Base-by-base conservation (phyloP, 2,329 filamentous ascomycete genomes). In the Plenodomus lindquistii region DNA sequence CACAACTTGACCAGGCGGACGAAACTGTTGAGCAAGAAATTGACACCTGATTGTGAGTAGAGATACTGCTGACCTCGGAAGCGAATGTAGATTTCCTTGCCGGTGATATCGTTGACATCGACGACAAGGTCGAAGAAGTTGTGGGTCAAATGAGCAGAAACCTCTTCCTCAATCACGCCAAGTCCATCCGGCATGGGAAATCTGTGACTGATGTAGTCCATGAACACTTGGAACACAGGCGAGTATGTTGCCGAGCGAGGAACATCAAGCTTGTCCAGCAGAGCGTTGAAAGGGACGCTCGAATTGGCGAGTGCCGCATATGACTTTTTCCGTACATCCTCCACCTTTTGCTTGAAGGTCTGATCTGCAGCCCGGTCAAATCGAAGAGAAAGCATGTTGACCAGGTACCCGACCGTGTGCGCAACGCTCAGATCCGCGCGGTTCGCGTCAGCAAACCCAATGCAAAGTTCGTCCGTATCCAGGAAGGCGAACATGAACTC, bases 391-490 rank as follows among this genome's bases (percentile, higher is more conserved):
- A 79, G 56, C 3, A 76, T 46, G 1, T 62, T 55, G 1, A 58
- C 19, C 10, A 67, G 52, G 2, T 61, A 57, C 20, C 44, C 44
- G 2, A 46, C 20, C 8, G 47, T 73, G 2, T 60, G 41, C 9
- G 47, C 29, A 1, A 65, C 34, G 6, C 53, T 45, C 3, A 45
- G 35, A 37, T 74, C 69, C 5, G 35, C 48, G 9, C 76, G 66
- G 29, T 63, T 66, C 0, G 67, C 71, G 48, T 77, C 74, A 2
- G 69, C 69, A n/a, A 78, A 60, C 15, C 75, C 75, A 40, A 78
- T 73, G 41, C 57, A 69, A 9, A 78, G 16, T 17, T 77, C 70
- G 0, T 67, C 55, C 1, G 22, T 40, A 2, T 40, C 42, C 10
- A 27, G 7, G 31, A 41, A 34, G 4, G 41, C 17, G 20, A 22